Conservation (phyloP, 371 early-diverging fungal species). For the Mortierella sp. region DNA sequence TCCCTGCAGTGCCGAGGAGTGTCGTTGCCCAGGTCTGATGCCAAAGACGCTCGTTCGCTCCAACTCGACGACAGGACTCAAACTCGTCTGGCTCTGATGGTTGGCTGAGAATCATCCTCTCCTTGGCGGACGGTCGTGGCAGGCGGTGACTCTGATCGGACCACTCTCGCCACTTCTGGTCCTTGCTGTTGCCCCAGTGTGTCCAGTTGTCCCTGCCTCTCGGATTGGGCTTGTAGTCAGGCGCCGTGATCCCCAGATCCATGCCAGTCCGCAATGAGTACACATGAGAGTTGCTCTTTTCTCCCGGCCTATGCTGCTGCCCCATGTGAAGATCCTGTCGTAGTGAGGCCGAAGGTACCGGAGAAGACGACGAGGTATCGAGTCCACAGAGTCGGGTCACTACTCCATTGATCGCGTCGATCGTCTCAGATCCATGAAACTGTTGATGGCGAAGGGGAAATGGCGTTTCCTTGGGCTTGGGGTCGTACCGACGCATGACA, state of each 20-base stretch:
- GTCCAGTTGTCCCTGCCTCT: slow-evolving; percentile 39
- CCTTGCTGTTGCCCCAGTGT: slow-evolving; percentile 31
- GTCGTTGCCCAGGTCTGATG: slow-evolving; percentile 37
- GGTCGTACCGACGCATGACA: slow-evolving; percentile 1
- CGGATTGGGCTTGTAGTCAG: slow-evolving; percentile 20
- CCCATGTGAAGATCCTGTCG: not conserved
- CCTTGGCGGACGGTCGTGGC: slow-evolving; percentile 23
- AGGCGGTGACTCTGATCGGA: slow-evolving; percentile 33
- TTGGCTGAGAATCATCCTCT: slow-evolving; percentile 19
- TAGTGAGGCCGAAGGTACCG: not conserved
- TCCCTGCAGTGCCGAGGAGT: slow-evolving; percentile 21
- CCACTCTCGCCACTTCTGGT: slow-evolving; percentile 37
- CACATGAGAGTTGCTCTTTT: not conserved
- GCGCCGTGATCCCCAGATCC: slow-evolving; percentile 43
- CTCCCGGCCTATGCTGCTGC: not conserved
- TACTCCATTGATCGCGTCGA: slow-evolving; percentile 46
- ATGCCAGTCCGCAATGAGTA: slow-evolving; percentile 24
- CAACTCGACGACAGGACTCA: slow-evolving; percentile 37
- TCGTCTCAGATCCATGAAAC: slow-evolving; percentile 50
- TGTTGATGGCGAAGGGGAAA: slow-evolving; percentile 41
- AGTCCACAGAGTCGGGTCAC: slow-evolving; percentile 39
- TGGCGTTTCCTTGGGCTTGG: slow-evolving; percentile 28
- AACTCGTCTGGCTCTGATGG: slow-evolving; percentile 20
- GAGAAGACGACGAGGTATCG: slow-evolving; percentile 1
- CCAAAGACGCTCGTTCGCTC: slow-evolving; percentile 33